Evolutionary conservation across 169 alveolate genomes (phyloP).

Genomic region (Plasmodium coatneyi): DNA sequence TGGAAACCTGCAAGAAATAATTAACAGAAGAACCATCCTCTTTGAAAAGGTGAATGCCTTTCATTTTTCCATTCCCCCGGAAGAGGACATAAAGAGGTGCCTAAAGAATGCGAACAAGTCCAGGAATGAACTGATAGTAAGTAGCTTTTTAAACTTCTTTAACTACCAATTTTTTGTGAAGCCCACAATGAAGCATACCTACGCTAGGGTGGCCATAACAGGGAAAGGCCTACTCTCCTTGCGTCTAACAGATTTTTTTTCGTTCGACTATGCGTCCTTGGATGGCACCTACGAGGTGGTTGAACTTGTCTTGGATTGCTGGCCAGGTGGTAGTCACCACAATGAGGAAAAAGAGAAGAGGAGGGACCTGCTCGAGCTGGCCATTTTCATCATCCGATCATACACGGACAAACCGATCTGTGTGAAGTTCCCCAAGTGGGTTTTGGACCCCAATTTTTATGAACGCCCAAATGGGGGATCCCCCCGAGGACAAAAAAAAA

Average conservation of each 20-base stretch:
- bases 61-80: slow-evolving; percentile 46
- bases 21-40: slow-evolving; percentile 1
- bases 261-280: background rate
- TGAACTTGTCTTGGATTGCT: background rate
- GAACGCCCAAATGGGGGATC: background rate
- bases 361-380: slow-evolving; percentile 12
- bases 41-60: slow-evolving; percentile 7
- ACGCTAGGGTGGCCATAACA: background rate
- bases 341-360: background rate
- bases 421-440: background rate
- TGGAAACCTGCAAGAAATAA: slow-evolving; percentile 29
- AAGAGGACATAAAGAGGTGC: background rate
- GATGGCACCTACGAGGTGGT: background rate
- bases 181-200: background rate
- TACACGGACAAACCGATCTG: slow-evolving; percentile 22
- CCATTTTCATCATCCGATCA: slow-evolving; percentile 22
- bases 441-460: background rate
- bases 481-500: background rate
- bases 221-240: background rate
- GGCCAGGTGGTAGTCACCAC: too few species aligned
- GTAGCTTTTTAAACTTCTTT: slow-evolving; percentile 28
- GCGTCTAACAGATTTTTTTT: background rate
- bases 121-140: slow-evolving; percentile 22
- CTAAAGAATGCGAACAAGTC: background rate
- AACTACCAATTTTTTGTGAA: slow-evolving; percentile 21